These are phyloP conservation scores for Xylaria sp. DNA, from an alignment of 2,329 filamentous ascomycete species.

Conservation along the genomic window DNA sequence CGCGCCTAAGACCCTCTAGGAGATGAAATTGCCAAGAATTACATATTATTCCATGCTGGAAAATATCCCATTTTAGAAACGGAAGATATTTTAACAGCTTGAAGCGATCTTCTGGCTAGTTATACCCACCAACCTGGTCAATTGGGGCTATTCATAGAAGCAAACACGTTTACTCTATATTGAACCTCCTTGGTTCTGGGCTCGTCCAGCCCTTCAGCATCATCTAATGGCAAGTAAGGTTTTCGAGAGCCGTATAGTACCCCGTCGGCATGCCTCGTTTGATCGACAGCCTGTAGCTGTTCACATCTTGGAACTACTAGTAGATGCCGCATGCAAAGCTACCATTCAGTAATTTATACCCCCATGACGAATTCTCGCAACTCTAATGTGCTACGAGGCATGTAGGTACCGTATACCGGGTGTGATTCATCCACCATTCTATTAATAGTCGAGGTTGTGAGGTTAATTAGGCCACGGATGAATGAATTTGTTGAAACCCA, in stretches of 20 bases:
- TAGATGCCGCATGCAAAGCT: background rate
- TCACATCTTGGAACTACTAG: background rate
- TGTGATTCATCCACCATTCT: background rate
- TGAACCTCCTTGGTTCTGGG: conserved; percentile 7
- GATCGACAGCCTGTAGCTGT: background rate
- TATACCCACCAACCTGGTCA: conserved; percentile 23
- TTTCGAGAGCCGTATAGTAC: conserved; percentile 8
- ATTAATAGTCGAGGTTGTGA: conserved; percentile 16
- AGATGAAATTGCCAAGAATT: background rate
- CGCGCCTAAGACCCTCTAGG: background rate
- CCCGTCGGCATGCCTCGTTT: background rate
- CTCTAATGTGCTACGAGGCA: background rate
- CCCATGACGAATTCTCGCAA: background rate
- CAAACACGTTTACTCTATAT: conserved; percentile 4
- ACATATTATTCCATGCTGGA: background rate
- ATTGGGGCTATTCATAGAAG: conserved; percentile 31
- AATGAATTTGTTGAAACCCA: background rate
- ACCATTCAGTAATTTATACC: background rate
- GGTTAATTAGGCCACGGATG: background rate
- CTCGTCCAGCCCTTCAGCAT: conserved; percentile 16
- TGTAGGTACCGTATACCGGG: background rate
- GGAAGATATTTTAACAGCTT: conserved; percentile 13
- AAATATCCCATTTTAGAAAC: conserved; percentile 22
- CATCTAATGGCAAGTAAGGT: conserved; percentile 5
- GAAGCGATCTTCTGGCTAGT: conserved; percentile 26